Percentiles rank a stretch among this genome's conserved stretches.
Evolutionary conservation across 805 yeast species (phyloP).

Genomic region (Hyphopichia homilentoma): DNA sequence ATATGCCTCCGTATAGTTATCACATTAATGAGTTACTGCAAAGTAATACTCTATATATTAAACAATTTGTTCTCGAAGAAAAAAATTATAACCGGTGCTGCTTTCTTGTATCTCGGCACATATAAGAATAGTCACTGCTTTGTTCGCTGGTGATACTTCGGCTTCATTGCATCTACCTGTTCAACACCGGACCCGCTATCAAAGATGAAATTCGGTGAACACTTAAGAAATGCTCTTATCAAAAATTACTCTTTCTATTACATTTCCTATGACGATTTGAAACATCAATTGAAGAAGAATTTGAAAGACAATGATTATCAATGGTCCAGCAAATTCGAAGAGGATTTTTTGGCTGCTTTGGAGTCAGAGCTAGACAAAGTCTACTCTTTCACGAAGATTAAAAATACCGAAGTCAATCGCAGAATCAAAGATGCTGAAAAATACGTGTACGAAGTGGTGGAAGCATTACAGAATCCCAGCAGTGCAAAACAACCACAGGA

Average conservation of each 20-base stretch:
- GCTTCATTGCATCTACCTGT: too few relatives aligned
- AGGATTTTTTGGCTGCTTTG: conserved; percentile 66
- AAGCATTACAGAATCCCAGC: conserved; percentile 34
- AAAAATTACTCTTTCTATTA: conserved; percentile 90
- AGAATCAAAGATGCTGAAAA: conserved; percentile 79
- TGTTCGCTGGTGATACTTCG: too few relatives aligned
- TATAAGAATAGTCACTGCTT: too few relatives aligned
- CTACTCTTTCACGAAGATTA: conserved; percentile 84
- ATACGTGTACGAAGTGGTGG: conserved; percentile 64
- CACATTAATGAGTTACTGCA: too few relatives aligned
- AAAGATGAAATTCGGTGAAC: conserved; percentile 93
- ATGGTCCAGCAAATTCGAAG: conserved; percentile 82
- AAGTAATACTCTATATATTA: too few relatives aligned
- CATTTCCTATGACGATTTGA: conserved; percentile 86
- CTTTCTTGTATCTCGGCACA: too few relatives aligned
- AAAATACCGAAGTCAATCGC: conserved; percentile 79
- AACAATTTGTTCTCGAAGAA: too few relatives aligned
- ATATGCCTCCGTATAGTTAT: too few relatives aligned
- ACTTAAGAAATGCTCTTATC: conserved; percentile 81
- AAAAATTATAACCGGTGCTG: too few relatives aligned
- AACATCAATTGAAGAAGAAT: conserved; percentile 71
- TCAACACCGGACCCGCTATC: too few relatives aligned
- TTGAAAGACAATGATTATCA: conserved; percentile 49
- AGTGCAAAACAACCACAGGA: conserved; percentile 32
- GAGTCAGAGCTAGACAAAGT: conserved; percentile 91